Conservation (phyloP, 2,329 filamentous ascomycete genomes). For the Beauveria pseudobassiana region DNA sequence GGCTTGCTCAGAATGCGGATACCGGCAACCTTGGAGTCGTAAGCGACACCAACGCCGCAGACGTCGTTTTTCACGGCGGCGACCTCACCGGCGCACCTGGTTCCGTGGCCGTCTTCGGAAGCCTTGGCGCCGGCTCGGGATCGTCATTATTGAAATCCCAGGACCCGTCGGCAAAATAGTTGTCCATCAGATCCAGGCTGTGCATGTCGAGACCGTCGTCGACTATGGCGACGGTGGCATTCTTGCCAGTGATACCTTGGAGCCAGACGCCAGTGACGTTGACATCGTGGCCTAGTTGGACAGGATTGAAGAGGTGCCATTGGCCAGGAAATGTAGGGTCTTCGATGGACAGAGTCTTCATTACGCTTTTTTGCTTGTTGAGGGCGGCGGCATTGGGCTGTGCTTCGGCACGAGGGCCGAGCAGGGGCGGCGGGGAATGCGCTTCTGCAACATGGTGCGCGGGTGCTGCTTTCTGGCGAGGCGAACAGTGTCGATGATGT, state of each 20-base stretch:
- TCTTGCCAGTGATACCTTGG: constrained; percentile 82
- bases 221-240: constrained; percentile 85
- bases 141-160: constrained; percentile 92
- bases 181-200: constrained; percentile 83
- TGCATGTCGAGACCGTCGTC: constrained; percentile 96
- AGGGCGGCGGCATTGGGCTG: constrained; percentile 36
- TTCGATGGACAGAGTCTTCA: constrained; percentile 60
- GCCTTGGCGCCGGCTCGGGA: constrained; percentile 69
- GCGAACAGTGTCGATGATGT: constrained; percentile 65
- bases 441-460: constrained; percentile 46
- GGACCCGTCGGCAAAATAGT: constrained; percentile 88
- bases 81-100: constrained; percentile 89
- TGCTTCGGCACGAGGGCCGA: constrained; percentile 13
- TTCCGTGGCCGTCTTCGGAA: constrained; percentile 87
- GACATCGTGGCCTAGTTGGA: constrained; percentile 79
- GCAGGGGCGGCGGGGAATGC: constrained; percentile 34
- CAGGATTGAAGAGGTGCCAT: constrained; percentile 87
- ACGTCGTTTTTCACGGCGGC: constrained; percentile 86
- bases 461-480: constrained; percentile 68
- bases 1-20: constrained; percentile 87
- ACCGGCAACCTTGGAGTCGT: constrained; percentile 81
- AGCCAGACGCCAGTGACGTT: constrained; percentile 95
- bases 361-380: constrained; percentile 52
- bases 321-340: constrained; percentile 92
- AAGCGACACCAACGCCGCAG: constrained; percentile 93